phyloP scores from a whole-genome alignment of 176 grass and related monocot genomes.

The Triticum aestivum region DNA sequence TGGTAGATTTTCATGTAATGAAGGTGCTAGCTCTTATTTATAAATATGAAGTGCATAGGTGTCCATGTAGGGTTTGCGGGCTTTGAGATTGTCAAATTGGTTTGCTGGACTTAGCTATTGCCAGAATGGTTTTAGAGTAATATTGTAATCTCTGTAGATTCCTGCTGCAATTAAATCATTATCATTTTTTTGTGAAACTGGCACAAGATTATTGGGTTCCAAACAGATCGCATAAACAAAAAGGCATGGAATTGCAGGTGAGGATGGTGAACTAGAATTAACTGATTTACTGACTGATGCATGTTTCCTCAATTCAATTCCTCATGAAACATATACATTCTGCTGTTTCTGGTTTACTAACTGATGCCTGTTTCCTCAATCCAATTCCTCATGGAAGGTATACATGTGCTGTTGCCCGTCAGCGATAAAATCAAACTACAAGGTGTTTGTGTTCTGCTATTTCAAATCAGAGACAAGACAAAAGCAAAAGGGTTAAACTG shows the following conservation, averaged over 20 bases:
- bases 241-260: background rate
- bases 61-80: background rate
- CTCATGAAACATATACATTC: background rate
- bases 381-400: background rate
- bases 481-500: background rate
- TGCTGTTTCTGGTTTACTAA: background rate
- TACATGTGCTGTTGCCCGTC: background rate
- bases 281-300: background rate
- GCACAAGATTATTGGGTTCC: background rate
- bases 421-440: background rate
- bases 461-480: background rate
- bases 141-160: background rate
- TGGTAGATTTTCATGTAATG: background rate
- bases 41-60: background rate
- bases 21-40: background rate
- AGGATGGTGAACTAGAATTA: background rate
- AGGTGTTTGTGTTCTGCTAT: background rate
- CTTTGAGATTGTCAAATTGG: conserved; percentile 5
- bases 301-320: background rate
- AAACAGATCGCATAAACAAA: background rate
- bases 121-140: background rate
- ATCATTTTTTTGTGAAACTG: background rate
- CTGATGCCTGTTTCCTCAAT: background rate
- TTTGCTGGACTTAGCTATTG: background rate
- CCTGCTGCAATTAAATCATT: background rate